Evolutionary conservation across 2,329 filamentous ascomycete genomes (phyloP).

Genomic region (Dactylellina parvicollis): DNA sequence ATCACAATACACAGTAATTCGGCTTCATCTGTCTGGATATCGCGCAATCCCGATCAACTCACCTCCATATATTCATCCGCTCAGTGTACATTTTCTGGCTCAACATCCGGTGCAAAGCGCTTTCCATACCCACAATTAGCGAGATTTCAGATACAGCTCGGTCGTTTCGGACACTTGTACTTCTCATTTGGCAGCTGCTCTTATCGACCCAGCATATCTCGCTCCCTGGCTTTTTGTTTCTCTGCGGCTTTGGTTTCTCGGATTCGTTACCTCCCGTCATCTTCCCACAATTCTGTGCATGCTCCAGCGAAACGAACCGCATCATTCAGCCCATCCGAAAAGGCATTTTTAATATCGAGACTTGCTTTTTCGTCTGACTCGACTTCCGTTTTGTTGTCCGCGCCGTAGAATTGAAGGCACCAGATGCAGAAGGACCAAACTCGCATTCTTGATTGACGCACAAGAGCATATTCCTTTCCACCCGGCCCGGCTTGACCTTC

Average conservation of each 20-base stretch:
- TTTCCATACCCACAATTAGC: conserved; percentile 54
- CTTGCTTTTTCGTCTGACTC: conserved; percentile 32
- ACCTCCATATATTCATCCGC: conserved; percentile 41
- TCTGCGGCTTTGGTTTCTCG: conserved; percentile 26
- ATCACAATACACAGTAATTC: conserved; percentile 14
- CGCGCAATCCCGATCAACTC: conserved; percentile 52
- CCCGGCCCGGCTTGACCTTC: conserved; percentile 2
- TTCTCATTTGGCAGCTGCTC: conserved; percentile 31
- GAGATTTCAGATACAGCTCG: conserved; percentile 49
- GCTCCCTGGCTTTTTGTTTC: conserved; percentile 6
- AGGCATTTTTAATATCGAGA: conserved; percentile 24
- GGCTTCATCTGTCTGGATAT: conserved; percentile 49
- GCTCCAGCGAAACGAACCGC: conserved; percentile 9
- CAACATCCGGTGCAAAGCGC: conserved; percentile 52
- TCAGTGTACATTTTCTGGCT: conserved; percentile 41
- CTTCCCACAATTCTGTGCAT: conserved; percentile 5
- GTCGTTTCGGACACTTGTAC: conserved; percentile 50
- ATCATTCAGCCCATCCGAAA: conserved; percentile 28
- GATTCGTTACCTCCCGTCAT: conserved; percentile 37
- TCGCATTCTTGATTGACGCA: conserved; percentile 53
- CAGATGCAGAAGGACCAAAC: conserved; percentile 53
- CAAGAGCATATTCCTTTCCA: conserved; percentile 21
- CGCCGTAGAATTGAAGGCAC: conserved; percentile 25
- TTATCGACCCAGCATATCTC: conserved; percentile 32
- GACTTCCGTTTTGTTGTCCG: conserved; percentile 29